Evolutionary conservation across 2,329 filamentous ascomycete species (phyloP).

Genomic region (Elsinoe australis): DNA sequence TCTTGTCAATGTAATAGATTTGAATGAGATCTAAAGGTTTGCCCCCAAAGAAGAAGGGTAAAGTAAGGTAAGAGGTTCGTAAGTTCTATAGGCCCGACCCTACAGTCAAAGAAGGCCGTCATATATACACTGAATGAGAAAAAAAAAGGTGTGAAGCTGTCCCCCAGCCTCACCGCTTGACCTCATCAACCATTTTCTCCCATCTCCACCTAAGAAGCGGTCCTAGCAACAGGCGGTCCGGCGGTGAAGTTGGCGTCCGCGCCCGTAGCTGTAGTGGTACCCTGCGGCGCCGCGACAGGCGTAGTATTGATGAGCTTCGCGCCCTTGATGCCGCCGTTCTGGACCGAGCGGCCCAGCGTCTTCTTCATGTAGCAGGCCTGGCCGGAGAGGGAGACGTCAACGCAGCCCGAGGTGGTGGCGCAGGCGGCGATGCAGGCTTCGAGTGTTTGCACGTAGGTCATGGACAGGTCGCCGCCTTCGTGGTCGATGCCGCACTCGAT

Average conservation of each 20-base stretch:
- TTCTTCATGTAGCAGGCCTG: slow-evolving; percentile 30
- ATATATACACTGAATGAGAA: slow-evolving; percentile 10
- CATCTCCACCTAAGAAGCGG: background rate
- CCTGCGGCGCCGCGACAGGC: slow-evolving; percentile 4
- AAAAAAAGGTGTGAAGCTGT: background rate
- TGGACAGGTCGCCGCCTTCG: slow-evolving; percentile 26
- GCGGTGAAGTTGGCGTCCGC: background rate
- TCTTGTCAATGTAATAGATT: too few species aligned
- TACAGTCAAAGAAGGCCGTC: too few species aligned
- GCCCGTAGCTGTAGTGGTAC: slow-evolving; percentile 1
- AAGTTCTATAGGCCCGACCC: too few species aligned
- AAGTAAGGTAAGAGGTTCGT: too few species aligned
- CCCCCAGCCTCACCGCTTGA: background rate
- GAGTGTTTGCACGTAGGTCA: slow-evolving; percentile 23
- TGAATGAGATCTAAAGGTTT: too few species aligned
- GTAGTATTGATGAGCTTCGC: slow-evolving; percentile 25
- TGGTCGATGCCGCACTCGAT: slow-evolving; percentile 30
- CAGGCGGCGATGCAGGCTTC: slow-evolving; percentile 28
- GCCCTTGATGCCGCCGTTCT: slow-evolving; percentile 24
- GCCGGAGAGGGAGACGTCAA: slow-evolving; percentile 29
- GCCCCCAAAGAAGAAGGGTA: too few species aligned
- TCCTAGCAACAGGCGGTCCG: slow-evolving; percentile 11
- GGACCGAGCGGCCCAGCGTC: slow-evolving; percentile 22
- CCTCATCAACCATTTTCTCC: background rate
- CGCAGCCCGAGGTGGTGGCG: slow-evolving; percentile 26